These are phyloP conservation scores for Phaeoacremonium minimum DNA, from an alignment of 2,329 filamentous ascomycete genomes.

Conservation along the genomic window DNA sequence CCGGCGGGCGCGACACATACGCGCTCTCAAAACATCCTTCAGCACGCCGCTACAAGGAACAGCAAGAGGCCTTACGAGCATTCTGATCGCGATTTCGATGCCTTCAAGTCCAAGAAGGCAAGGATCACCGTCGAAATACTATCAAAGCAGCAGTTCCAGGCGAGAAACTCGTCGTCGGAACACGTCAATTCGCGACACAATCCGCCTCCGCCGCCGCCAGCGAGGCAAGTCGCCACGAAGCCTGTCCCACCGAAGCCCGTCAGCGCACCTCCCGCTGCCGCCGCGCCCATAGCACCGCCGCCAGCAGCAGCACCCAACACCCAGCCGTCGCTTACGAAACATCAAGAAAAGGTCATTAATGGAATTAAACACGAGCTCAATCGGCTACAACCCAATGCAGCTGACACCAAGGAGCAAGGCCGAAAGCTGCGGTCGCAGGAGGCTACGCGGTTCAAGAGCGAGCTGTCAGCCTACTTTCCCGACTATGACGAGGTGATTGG, in stretches of 20 bases:
- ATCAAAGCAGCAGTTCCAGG: conserved; percentile 11
- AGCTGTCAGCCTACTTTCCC: conserved; percentile 84
- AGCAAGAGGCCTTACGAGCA: background rate
- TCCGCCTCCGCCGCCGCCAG: conserved; percentile 1
- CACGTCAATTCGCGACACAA: conserved; percentile 10
- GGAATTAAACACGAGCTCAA: conserved; percentile 59
- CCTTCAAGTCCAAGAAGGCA: conserved; percentile 9
- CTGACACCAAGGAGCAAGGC: conserved; percentile 56
- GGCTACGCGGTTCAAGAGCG: conserved; percentile 81
- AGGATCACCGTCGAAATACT: conserved; percentile 11
- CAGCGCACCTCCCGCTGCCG: conserved; percentile 7
- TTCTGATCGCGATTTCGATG: background rate
- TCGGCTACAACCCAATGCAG: conserved; percentile 43
- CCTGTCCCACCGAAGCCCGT: conserved; percentile 13
- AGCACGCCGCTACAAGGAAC: conserved; percentile 7
- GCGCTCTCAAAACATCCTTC: conserved; percentile 7
- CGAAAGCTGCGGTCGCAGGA: conserved; percentile 82
- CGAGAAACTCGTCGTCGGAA: conserved; percentile 8
- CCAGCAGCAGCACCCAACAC: conserved; percentile 14
- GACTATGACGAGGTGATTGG: conserved; percentile 94
- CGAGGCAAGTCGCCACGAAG: conserved; percentile 10
- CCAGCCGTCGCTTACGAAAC: conserved; percentile 34
- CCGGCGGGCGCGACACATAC: conserved; percentile 4
- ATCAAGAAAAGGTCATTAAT: conserved; percentile 56
- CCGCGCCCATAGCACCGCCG: conserved; percentile 7